Conservation (phyloP, 305 asterid species). For the Fraxinus angustifolia region DNA sequence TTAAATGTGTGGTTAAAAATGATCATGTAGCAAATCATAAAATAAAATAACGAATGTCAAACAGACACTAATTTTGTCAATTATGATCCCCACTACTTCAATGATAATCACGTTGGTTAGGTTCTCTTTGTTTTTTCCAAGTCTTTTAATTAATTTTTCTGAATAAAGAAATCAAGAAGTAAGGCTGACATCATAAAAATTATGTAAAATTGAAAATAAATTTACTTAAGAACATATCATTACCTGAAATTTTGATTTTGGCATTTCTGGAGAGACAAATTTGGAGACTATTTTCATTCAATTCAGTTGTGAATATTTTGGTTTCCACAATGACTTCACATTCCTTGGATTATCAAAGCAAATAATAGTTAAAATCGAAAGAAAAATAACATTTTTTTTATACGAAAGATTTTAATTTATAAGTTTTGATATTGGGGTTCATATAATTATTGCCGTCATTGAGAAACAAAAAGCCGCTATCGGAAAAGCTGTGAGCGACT, state of each 20-base stretch:
- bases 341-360: slow-evolving; percentile 45
- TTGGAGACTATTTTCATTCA: slow-evolving; percentile 32
- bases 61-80: no score
- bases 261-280: slow-evolving; percentile 47
- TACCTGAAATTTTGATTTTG: slow-evolving; percentile 56
- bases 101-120: background rate
- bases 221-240: background rate
- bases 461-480: no score
- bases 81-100: no score
- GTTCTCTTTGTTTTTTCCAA: background rate
- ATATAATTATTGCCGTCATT: no score
- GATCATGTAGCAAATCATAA: no score
- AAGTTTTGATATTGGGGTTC: no score
- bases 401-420: background rate
- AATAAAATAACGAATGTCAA: no score
- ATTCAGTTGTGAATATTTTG: slow-evolving; percentile 43
- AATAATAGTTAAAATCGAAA: background rate
- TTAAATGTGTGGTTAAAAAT: no score
- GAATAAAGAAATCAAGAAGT: background rate
- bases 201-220: background rate
- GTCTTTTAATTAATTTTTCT: background rate
- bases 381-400: background rate
- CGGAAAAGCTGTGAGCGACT: no score
- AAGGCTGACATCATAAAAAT: background rate
- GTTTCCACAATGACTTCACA: slow-evolving; percentile 70